Evolutionary conservation across 163 green algal species (phyloP), one percentile per base, ranked within the genome.

Genomic region (Trebouxiophyceae sp.): DNA sequence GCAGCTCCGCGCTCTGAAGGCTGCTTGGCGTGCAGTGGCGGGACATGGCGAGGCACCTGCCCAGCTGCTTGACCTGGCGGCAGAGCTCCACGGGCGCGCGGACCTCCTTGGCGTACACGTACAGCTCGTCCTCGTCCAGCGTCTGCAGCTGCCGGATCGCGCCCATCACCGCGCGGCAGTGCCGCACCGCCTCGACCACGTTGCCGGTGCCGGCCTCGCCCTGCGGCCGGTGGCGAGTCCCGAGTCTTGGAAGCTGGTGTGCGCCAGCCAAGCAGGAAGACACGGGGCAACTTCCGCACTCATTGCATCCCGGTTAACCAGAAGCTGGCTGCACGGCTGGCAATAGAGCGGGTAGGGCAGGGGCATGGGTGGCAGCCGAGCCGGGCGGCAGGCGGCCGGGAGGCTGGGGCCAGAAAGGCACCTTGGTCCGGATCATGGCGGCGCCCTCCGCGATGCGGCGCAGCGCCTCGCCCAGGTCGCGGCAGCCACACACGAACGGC

Each of bases 51-150:
- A 3, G 24, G n/a, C 30, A 66, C 68, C 68, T 65, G 65, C 94
- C 94, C 45, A 99, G 83, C 62, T 85, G 75, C 84, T 97, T 98
- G 62, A 86, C 95, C 86, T 97, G 88, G 45, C 87, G 77, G 26
- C 98, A 86, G 33, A 99, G 82, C 67, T 99, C 95, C 12, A 97
- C 74, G 26, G 95, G 90, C 1, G 90, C 93, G 30, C 95, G 81
- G 70, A 97, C 96, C 81, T 97, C 91, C 88, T 99, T 99, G 58
- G 95, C 92, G 71, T 95, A 98, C n/a, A 97, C 93, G 75, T 98
- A 99, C 30, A 99, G 73, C 85, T 99, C 95, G 63, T 99, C 95
- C 12, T 99, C 95, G 70, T 98, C 92, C 87, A 99, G 95, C 22
- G 83, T 93, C 81, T 97, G 86, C 59, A 99, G 85, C 69, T 86